Evolutionary conservation across 2,329 filamentous ascomycete species (phyloP).

Genomic region (Phoma sp.): DNA sequence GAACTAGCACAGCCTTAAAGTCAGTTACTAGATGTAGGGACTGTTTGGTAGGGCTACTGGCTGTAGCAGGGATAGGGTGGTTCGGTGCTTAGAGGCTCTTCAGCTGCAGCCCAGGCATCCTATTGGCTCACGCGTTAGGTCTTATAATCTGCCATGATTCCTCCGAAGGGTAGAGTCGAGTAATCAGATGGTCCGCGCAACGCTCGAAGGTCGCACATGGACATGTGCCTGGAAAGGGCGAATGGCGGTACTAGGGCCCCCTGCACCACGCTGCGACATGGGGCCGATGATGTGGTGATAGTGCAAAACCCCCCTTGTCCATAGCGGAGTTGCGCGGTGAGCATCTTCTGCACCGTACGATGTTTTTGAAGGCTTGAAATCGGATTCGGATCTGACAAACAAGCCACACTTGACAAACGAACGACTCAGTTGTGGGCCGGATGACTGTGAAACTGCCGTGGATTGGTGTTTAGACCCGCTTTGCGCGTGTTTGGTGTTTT

Average conservation of each 20-base stretch:
- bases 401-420: conserved; percentile 41
- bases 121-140: conserved; percentile 33
- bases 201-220: conserved; percentile 18
- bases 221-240: conserved; percentile 20
- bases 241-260: conserved; percentile 2
- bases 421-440: conserved; percentile 19
- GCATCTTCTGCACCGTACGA: conserved; percentile 24
- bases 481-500: conserved; percentile 16
- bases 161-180: conserved; percentile 20
- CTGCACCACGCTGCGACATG: conserved; percentile 7
- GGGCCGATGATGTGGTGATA: conserved; percentile 23
- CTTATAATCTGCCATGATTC: conserved; percentile 29
- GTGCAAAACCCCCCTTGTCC: conserved; percentile 15
- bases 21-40: conserved; percentile 35
- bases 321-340: conserved; percentile 27
- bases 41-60: conserved; percentile 37
- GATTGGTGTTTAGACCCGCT: conserved; percentile 28
- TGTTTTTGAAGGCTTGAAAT: conserved; percentile 30
- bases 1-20: conserved; percentile 48
- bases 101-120: conserved; percentile 34
- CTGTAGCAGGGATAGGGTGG: conserved; percentile 36
- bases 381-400: conserved; percentile 40
- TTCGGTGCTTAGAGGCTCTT: conserved; percentile 42
- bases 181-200: conserved; percentile 19
- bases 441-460: conserved; percentile 32